These are phyloP conservation scores for Agaricus subrufescens DNA, from an alignment of 768 basidiomycete genomes.

Conservation along the genomic window DNA sequence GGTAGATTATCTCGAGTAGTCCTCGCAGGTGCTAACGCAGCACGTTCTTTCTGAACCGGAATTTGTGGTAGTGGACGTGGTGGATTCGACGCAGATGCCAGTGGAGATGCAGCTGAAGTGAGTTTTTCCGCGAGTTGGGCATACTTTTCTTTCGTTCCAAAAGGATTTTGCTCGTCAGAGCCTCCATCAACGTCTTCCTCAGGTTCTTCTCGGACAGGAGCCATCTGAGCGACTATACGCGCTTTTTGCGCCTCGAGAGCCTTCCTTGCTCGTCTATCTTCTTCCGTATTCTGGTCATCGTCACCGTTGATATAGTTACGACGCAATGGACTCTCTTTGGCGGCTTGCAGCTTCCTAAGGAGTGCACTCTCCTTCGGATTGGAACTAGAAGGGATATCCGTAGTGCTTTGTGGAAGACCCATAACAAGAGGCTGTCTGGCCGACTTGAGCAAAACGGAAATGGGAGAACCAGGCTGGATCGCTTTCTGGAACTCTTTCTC, in stretches of 20 bases:
- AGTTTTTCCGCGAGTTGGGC: slow-evolving; percentile 13
- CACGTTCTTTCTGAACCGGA: slow-evolving; percentile 3
- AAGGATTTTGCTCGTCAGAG: slow-evolving; percentile 27
- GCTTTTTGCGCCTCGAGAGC: slow-evolving; percentile 91
- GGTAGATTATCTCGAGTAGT: slow-evolving; percentile 15
- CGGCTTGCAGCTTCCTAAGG: slow-evolving; percentile 55
- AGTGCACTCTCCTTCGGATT: slow-evolving; percentile 33
- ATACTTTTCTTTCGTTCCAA: slow-evolving; percentile 15
- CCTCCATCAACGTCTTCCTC: slow-evolving; percentile 28
- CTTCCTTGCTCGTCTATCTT: slow-evolving; percentile 44
- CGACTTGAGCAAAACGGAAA: slow-evolving; percentile 84
- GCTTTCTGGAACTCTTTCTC: slow-evolving; percentile 98
- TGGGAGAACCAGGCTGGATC: slow-evolving; percentile 92
- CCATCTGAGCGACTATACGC: slow-evolving; percentile 92
- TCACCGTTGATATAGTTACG: slow-evolving; percentile 23
- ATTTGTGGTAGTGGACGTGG: slow-evolving; percentile 5
- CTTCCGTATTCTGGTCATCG: slow-evolving; percentile 27
- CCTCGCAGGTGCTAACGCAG: background rate
- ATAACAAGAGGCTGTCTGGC: slow-evolving; percentile 86
- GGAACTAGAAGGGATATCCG: slow-evolving; percentile 13
- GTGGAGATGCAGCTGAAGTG: background rate
- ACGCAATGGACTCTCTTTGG: slow-evolving; percentile 52
- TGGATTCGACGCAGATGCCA: background rate
- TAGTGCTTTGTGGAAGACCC: slow-evolving; percentile 27
- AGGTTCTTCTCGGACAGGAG: slow-evolving; percentile 48